Evolutionary conservation across 305 asterid genomes (phyloP).

Genomic region (Euphrasia arctica): DNA sequence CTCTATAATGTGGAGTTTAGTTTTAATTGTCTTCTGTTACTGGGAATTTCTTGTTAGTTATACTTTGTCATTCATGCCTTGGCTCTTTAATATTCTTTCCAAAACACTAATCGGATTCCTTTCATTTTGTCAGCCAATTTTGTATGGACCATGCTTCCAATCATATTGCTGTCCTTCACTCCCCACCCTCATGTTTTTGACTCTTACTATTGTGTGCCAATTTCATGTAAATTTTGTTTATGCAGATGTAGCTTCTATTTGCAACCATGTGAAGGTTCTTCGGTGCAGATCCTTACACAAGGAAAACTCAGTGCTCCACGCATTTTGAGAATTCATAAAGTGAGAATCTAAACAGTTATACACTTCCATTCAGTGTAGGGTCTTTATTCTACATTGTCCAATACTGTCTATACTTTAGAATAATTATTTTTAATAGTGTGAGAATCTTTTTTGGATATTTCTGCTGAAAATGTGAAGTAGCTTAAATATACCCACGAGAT

Average conservation of each 20-base stretch:
- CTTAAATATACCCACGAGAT: neutral
- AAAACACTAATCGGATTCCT: neutral
- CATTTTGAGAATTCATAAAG: constrained; percentile 73
- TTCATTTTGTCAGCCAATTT: neutral
- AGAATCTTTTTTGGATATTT: constrained; percentile 4
- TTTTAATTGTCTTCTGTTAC: neutral
- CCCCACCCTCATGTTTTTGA: constrained; percentile 7
- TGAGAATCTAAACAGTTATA: constrained; percentile 30
- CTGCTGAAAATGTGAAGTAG: constrained; percentile 8
- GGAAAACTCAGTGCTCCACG: constrained; percentile 84
- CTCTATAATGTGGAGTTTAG: neutral
- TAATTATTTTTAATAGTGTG: constrained; percentile 9
- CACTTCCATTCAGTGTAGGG: neutral
- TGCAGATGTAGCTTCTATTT: constrained; percentile 80
- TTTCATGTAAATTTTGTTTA: constrained; percentile 27
- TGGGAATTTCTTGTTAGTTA: neutral
- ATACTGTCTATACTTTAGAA: neutral
- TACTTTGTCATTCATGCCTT: constrained; percentile 4
- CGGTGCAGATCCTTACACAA: constrained; percentile 60
- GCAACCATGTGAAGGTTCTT: constrained; percentile 70
- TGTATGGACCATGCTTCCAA: constrained; percentile 13
- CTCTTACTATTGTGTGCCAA: constrained; percentile 20
- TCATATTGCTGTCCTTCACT: constrained; percentile 11
- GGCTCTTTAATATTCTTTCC: neutral
- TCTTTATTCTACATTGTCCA: constrained; percentile 4